These are phyloP conservation scores for Leccinum olivaceopallidum DNA, from an alignment of 768 basidiomycete species.

Conservation along the genomic window DNA sequence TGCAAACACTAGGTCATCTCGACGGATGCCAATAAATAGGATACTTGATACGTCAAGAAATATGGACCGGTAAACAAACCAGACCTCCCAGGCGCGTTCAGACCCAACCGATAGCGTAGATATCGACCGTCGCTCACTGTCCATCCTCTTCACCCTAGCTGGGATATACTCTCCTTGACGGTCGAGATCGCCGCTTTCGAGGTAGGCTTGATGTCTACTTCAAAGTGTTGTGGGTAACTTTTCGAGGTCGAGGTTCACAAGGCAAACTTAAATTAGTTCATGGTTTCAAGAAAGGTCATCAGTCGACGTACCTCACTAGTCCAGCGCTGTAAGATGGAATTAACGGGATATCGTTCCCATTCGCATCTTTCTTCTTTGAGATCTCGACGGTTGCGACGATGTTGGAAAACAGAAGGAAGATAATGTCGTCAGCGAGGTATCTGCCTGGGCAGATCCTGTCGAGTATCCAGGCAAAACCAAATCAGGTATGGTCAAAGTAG, in stretches of 20 bases:
- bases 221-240: conserved; percentile 14
- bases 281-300: neutral
- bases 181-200: conserved; percentile 11
- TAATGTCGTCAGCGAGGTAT: conserved; percentile 11
- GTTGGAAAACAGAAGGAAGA: conserved; percentile 12
- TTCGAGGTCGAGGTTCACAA: neutral
- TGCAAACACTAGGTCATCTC: neutral
- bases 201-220: conserved; percentile 12
- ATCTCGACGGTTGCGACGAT: conserved; percentile 11
- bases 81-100: neutral
- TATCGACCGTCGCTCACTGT: neutral
- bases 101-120: neutral
- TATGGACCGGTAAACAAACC: neutral
- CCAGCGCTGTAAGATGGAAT: conserved; percentile 5
- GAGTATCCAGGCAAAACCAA: neutral
- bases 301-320: conserved; percentile 9
- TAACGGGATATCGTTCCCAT: conserved; percentile 12
- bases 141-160: neutral
- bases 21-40: neutral
- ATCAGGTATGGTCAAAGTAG: neutral
- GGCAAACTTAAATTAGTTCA: neutral
- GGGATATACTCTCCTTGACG: conserved; percentile 9
- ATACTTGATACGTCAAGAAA: neutral
- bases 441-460: conserved; percentile 16
- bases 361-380: conserved; percentile 7